A percentile compares a stretch with the other conserved stretches of the same genome.
Evolutionary conservation across 2,329 filamentous ascomycete genomes (phyloP).

Genomic region (Cytospora leucostoma): DNA sequence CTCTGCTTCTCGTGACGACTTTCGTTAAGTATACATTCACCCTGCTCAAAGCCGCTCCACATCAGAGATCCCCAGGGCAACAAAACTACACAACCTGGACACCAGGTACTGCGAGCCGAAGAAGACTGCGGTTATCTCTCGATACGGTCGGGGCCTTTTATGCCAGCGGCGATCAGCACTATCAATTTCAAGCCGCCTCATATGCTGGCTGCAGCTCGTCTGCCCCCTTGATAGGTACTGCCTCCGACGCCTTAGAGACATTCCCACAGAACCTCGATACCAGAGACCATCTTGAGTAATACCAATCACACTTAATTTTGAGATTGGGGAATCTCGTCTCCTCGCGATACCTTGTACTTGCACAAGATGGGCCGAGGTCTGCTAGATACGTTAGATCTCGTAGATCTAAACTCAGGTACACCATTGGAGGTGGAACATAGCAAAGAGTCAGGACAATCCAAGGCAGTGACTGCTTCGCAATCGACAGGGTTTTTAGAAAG

Average conservation of each 20-base stretch:
- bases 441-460: neutral
- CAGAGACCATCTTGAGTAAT: neutral
- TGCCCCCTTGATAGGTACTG: neutral
- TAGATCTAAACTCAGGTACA: slow-evolving; percentile 22
- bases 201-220: neutral
- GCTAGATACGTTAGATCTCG: slow-evolving; percentile 15
- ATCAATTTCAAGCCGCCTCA: neutral
- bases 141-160: neutral
- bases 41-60: neutral
- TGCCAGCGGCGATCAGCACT: neutral
- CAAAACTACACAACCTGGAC: neutral
- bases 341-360: neutral
- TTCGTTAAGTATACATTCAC: slow-evolving; percentile 31
- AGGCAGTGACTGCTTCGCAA: slow-evolving; percentile 8
- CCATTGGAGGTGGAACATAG: slow-evolving; percentile 15
- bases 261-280: neutral
- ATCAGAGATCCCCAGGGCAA: neutral
- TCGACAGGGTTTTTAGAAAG: slow-evolving; percentile 18
- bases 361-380: neutral
- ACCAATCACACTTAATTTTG: neutral
- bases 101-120: neutral
- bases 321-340: neutral
- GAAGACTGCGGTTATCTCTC: neutral
- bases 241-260: neutral
- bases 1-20: slow-evolving; percentile 43